Conservation (phyloP, 2,329 filamentous ascomycete genomes). For the Cladorrhinum sp. region DNA sequence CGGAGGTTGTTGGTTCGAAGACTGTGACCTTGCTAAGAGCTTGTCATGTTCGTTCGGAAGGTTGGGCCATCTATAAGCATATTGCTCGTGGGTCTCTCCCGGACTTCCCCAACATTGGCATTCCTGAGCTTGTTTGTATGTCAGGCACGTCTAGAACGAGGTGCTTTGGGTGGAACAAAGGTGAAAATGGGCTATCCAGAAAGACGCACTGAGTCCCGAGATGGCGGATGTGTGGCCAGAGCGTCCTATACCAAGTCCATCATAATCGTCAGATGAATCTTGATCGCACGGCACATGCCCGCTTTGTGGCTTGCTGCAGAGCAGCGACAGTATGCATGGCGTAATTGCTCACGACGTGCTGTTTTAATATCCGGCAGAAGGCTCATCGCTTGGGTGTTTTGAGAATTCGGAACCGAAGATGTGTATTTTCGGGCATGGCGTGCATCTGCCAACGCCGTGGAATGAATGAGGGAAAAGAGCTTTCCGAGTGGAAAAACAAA, state of each 20-base stretch:
- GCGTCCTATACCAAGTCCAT: neutral
- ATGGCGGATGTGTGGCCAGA: neutral
- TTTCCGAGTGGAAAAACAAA: neutral
- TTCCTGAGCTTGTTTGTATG: slow-evolving; percentile 3
- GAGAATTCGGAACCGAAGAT: slow-evolving; percentile 4
- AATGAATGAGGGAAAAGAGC: neutral
- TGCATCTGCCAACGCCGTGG: neutral
- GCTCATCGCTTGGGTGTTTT: slow-evolving; percentile 7
- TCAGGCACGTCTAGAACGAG: neutral
- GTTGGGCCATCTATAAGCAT: slow-evolving; percentile 3
- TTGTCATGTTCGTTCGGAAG: neutral
- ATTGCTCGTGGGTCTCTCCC: slow-evolving; percentile 5
- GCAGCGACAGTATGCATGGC: neutral
- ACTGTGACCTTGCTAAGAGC: neutral
- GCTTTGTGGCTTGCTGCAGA: neutral
- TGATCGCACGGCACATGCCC: too few species aligned
- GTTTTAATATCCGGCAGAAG: slow-evolving; percentile 3
- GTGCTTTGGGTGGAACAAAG: neutral
- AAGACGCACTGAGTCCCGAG: neutral
- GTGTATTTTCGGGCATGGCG: neutral
- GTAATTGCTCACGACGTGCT: neutral
- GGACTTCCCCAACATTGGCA: slow-evolving; percentile 18
- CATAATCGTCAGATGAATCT: slow-evolving; percentile 1
- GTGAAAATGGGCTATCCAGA: neutral
- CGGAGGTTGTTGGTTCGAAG: neutral